These are phyloP conservation scores for Kwoniella dejecticola DNA, from an alignment of 768 basidiomycete species.

Conservation along the genomic window DNA sequence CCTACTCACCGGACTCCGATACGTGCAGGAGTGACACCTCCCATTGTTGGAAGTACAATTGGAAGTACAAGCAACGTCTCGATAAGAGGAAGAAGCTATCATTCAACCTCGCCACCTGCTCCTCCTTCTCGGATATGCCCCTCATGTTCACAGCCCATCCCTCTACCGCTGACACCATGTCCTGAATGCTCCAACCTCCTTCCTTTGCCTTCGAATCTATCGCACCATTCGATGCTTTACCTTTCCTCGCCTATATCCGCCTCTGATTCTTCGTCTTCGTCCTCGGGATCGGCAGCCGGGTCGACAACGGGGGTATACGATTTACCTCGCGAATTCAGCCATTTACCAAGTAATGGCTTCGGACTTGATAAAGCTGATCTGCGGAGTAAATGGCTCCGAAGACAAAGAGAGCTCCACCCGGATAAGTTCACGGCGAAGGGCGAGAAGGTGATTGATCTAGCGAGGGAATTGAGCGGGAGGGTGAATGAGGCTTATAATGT, in stretches of 20 bases:
- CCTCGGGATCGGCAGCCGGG: no score
- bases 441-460: slow-evolving; percentile 59
- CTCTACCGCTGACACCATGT: slow-evolving; percentile 74
- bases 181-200: slow-evolving; percentile 68
- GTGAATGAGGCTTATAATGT: slow-evolving; percentile 78
- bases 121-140: slow-evolving; percentile 60
- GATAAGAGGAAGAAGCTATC: no score
- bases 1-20: background rate
- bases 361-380: slow-evolving; percentile 65
- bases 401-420: slow-evolving; percentile 80
- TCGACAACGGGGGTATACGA: slow-evolving; percentile 21
- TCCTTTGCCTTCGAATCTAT: slow-evolving; percentile 61
- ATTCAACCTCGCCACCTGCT: slow-evolving; percentile 1
- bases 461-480: slow-evolving; percentile 72
- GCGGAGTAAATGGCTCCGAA: slow-evolving; percentile 67
- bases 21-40: no score
- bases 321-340: slow-evolving; percentile 31
- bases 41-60: no score
- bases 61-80: no score
- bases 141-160: slow-evolving; percentile 65
- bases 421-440: slow-evolving; percentile 77
- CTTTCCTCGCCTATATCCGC: slow-evolving; percentile 57
- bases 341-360: slow-evolving; percentile 58
- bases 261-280: no score
- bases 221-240: slow-evolving; percentile 71